phyloP scores from a whole-genome alignment of 192 early-diverging fungal genomes.

The Endogone sp. region DNA sequence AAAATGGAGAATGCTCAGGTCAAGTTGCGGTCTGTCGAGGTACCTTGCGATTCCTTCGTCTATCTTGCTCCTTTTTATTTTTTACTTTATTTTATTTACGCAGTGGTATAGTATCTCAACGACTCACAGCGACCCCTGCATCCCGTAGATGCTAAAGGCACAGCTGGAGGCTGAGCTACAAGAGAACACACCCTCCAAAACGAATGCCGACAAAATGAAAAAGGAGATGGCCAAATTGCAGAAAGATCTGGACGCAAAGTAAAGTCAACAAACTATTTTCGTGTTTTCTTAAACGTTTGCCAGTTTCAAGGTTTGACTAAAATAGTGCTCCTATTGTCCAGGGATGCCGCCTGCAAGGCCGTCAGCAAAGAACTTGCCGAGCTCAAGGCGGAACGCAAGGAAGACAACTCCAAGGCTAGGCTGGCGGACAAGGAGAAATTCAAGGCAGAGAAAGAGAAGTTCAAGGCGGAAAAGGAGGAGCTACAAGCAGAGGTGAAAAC shows the following conservation, averaged over 20 bases:
- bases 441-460: neutral
- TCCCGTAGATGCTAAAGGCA: neutral
- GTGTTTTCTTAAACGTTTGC: too few relatives aligned
- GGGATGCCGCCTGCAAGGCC: neutral
- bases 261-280: too few relatives aligned
- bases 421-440: neutral
- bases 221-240: neutral
- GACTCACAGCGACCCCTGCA: neutral
- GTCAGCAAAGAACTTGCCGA: neutral
- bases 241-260: neutral
- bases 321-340: neutral
- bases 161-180: neutral
- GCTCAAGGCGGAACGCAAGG: neutral
- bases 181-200: conserved; percentile 1
- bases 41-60: neutral
- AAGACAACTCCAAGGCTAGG: neutral
- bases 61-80: neutral
- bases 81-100: neutral
- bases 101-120: too few relatives aligned
- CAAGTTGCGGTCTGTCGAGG: neutral
- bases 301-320: too few relatives aligned
- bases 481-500: neutral
- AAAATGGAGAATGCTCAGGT: neutral
- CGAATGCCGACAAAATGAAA: neutral
- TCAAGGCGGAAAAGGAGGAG: neutral